Conservation (phyloP, 2,329 filamentous ascomycete species). For the Trichoderma citrinoviride region DNA sequence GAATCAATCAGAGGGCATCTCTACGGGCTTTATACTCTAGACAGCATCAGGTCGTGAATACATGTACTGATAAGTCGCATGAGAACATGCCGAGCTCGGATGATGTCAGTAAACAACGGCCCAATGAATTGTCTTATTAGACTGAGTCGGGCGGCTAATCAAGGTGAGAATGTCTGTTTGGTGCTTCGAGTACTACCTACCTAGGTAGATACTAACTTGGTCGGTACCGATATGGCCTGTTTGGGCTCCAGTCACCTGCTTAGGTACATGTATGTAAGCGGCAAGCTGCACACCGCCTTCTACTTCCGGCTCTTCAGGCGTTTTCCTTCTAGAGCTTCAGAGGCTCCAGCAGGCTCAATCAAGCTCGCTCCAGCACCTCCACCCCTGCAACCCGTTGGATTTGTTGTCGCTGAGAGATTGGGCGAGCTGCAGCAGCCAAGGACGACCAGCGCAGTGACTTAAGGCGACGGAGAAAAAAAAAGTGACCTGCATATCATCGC, state of each 20-base stretch:
- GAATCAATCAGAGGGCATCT: neutral
- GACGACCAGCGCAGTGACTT: constrained; percentile 10
- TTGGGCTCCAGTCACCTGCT: neutral
- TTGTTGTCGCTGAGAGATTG: constrained; percentile 20
- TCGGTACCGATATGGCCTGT: neutral
- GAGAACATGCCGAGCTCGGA: constrained; percentile 18
- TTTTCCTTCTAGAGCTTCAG: neutral
- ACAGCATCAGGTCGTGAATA: neutral
- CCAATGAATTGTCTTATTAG: neutral
- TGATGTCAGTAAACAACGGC: constrained; percentile 2
- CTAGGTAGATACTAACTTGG: no score
- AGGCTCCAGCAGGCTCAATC: neutral
- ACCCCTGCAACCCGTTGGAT: constrained; percentile 14
- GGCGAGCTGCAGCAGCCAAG: constrained; percentile 16
- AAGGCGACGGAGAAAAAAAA: constrained; percentile 17
- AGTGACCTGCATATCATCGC: constrained; percentile 4
- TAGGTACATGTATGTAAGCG: neutral
- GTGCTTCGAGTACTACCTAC: neutral
- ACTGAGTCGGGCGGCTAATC: neutral
- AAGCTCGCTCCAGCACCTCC: neutral
- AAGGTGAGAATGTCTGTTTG: neutral
- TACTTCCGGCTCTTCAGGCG: neutral
- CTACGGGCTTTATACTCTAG: neutral
- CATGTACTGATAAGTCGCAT: constrained; percentile 11
- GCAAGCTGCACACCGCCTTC: constrained; percentile 20